These are phyloP conservation scores for Stemphylium lycopersici DNA, from an alignment of 2,329 filamentous ascomycete genomes.

Conservation along the genomic window DNA sequence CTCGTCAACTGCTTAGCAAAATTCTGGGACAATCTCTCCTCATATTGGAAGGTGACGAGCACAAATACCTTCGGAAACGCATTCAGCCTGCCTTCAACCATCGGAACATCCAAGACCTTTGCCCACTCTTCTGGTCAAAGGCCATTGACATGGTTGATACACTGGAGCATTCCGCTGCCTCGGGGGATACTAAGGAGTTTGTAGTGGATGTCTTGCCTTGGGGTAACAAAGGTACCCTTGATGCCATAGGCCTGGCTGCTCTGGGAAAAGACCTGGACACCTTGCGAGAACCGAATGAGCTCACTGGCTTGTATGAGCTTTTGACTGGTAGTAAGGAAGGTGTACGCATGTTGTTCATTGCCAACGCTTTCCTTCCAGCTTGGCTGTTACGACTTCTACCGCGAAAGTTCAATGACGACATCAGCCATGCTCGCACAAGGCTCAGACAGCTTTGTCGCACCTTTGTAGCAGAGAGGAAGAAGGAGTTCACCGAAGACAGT, in stretches of 20 bases:
- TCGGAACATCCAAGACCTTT: not conserved
- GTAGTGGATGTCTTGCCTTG: not conserved
- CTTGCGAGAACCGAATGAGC: not conserved
- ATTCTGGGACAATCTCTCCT: not conserved
- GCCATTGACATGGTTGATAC: constrained; percentile 1
- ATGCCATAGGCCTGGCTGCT: constrained; percentile 1
- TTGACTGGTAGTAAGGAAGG: not conserved
- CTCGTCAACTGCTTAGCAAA: not conserved
- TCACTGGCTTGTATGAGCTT: not conserved
- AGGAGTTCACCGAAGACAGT: not conserved
- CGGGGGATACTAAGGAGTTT: not conserved
- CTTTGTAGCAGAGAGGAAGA: not conserved
- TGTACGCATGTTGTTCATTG: not conserved
- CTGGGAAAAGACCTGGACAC: not conserved
- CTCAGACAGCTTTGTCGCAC: not conserved
- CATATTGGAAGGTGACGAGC: constrained; percentile 3
- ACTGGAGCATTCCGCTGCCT: not conserved
- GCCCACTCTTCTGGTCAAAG: constrained; percentile 2
- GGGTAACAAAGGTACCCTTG: not conserved
- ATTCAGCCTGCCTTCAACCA: not conserved
- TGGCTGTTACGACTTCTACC: not conserved
- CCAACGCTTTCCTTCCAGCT: not conserved
- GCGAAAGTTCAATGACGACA: not conserved
- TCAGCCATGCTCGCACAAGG: not conserved
- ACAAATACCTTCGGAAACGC: not conserved